A percentile compares a stretch with the other conserved stretches of the same genome.
Evolutionary conservation across 108 stramenopile species (phyloP).

Genomic region (Epithemia pelagica): DNA sequence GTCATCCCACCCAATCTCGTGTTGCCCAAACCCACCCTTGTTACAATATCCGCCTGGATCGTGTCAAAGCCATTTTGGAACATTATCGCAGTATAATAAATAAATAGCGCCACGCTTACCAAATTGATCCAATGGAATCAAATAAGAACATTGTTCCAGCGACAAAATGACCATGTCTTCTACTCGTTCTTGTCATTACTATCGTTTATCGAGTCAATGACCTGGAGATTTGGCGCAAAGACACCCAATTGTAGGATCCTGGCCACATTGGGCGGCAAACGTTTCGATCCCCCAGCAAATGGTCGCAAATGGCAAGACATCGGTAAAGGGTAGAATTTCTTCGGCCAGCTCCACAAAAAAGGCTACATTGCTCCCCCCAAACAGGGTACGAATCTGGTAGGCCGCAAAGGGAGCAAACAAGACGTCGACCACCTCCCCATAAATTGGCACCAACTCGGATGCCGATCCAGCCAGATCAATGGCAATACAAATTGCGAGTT

Average conservation of each 20-base stretch:
- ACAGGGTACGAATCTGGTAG: conserved; percentile 37
- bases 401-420: conserved; percentile 58
- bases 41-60: conserved; percentile 74
- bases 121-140: no score
- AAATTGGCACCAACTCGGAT: conserved; percentile 52
- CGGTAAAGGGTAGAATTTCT: conserved; percentile 79
- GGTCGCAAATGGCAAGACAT: conserved; percentile 67
- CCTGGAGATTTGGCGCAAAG: neutral
- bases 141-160: no score
- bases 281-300: conserved; percentile 71
- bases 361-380: conserved; percentile 50
- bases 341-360: conserved; percentile 65
- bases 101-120: no score
- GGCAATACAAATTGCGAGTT: conserved; percentile 46
- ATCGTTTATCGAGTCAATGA: neutral
- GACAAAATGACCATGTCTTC: no score
- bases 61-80: conserved; percentile 32
- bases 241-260: conserved; percentile 17
- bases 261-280: conserved; percentile 48
- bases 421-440: conserved; percentile 61
- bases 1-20: conserved; percentile 24
- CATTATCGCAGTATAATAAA: no score
- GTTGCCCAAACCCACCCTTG: conserved; percentile 58
- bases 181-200: no score
- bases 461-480: conserved; percentile 60